A percentile compares a stretch with the other conserved stretches of the same genome.
These are phyloP conservation scores for Biscogniauxia sp. DNA, from an alignment of 2,329 filamentous ascomycete genomes.

Conservation along the genomic window DNA sequence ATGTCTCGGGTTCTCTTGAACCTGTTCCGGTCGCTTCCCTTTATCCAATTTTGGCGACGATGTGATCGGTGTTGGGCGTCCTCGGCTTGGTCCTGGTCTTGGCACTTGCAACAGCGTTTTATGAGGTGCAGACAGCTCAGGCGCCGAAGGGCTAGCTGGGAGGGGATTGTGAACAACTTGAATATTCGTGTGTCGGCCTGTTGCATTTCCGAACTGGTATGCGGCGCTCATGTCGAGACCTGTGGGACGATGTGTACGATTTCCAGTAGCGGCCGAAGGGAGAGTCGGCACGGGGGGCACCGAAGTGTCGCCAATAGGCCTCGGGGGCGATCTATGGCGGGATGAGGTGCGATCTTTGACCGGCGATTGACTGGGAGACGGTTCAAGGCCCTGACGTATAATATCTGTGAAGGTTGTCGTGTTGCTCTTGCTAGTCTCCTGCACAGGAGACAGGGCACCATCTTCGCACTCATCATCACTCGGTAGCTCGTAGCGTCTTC, in stretches of 20 bases:
- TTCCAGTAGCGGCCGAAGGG: background rate
- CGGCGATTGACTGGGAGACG: background rate
- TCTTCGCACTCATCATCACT: background rate
- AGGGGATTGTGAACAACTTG: constrained; percentile 18
- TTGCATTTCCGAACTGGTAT: constrained; percentile 9
- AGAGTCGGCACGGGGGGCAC: background rate
- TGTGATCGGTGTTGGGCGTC: background rate
- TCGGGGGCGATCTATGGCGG: constrained; percentile 11
- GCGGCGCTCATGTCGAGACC: constrained; percentile 18
- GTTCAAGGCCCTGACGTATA: background rate
- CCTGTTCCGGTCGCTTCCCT: background rate
- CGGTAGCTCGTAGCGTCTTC: background rate
- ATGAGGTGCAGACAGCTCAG: background rate
- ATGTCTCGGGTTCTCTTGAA: background rate
- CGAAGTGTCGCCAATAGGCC: constrained; percentile 4
- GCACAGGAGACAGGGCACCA: background rate
- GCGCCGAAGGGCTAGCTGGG: background rate
- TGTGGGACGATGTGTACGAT: constrained; percentile 14
- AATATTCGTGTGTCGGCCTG: constrained; percentile 6
- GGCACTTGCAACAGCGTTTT: background rate
- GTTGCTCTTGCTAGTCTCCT: background rate
- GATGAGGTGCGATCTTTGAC: constrained; percentile 4
- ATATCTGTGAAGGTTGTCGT: constrained; percentile 8
- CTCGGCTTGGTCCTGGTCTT: background rate
- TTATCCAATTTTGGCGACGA: background rate